Base-by-base conservation (phyloP, 148 eudicot species). In the Chenopodium quinoa region DNA sequence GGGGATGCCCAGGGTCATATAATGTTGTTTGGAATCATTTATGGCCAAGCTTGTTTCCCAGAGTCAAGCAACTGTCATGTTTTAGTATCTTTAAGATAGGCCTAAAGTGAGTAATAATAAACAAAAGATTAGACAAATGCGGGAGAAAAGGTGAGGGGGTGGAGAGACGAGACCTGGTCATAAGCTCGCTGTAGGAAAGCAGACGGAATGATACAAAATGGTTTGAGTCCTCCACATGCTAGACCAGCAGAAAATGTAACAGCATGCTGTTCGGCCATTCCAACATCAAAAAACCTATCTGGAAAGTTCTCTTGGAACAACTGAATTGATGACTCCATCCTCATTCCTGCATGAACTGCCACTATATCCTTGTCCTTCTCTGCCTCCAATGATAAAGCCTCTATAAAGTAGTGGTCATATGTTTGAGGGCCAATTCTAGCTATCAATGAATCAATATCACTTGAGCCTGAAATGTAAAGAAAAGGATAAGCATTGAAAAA, bases 211-310 rank as follows among this genome's bases (percentile, higher is more conserved):
- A 95, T 85, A 81, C 97, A 95, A 83, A 95, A 93, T 13, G 97
- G 98, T 88, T 92, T 95, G 83, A 93, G 84, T 27, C 97, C 98
- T 48, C 98, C 98, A 85, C 95, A 85, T 2, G 97, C 88, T 81
- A 95, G 86, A 78, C 98, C 98, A 79, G 97, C 97, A 29, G 97
- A 87, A 84, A 95, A 95, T n/a, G 98, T 93, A 12, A 95, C 93
- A n/a, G 97, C 98, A 84, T 93, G 97, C 81, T 93, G 98, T 83
- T 93, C 98, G 52, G 98, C 98, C 92, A 93, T 90, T 76, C 98
- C 98, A 66, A 95, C 94, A 82, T 91, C 91, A 66, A 95, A 95
- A 87, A 95, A 91, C 64, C 85, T 92, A 73, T 93, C 91, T 9
- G 87, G 89, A 82, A 95, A 91, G n/a, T 83, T 88, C 23, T 88